Evolutionary conservation across 768 basidiomycete genomes (phyloP).

Genomic region (Lepiota brunneoincarnata): DNA sequence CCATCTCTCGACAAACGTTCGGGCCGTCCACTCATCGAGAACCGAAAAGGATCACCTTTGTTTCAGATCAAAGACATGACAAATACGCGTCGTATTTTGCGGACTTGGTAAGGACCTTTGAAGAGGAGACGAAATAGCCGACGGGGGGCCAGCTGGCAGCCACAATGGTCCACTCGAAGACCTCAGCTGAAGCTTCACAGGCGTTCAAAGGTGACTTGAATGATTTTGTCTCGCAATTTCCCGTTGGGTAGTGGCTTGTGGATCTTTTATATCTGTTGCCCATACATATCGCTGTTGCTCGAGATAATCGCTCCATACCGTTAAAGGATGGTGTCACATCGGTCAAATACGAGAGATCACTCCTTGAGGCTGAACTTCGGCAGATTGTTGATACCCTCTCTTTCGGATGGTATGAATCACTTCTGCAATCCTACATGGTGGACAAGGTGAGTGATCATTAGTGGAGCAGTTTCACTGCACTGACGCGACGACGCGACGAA

Average conservation of each 20-base stretch:
- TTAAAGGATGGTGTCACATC: constrained; percentile 56
- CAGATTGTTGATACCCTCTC: constrained; percentile 54
- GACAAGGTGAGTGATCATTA: constrained; percentile 37
- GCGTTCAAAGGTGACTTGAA: too few species aligned
- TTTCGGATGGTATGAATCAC: constrained; percentile 64
- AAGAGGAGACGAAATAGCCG: constrained; percentile 50
- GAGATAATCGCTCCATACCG: constrained; percentile 60
- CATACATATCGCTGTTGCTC: constrained; percentile 58
- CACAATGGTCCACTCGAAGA: background rate
- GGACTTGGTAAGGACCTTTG: constrained; percentile 44
- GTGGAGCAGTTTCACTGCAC: background rate
- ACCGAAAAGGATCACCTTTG: constrained; percentile 37
- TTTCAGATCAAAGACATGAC: constrained; percentile 30
- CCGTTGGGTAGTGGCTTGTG: constrained; percentile 60
- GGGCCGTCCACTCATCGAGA: constrained; percentile 29
- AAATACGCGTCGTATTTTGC: constrained; percentile 40
- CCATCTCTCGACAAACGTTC: constrained; percentile 41
- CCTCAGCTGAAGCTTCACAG: background rate
- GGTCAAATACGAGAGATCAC: constrained; percentile 42
- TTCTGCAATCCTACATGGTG: constrained; percentile 62
- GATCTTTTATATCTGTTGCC: constrained; percentile 61
- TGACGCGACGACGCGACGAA: too few species aligned
- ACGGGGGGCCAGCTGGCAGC: constrained; percentile 41
- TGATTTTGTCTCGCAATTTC: constrained; percentile 31
- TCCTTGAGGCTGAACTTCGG: constrained; percentile 58